These are phyloP conservation scores for Suillus alpinus DNA, from an alignment of 768 basidiomycete genomes.

Conservation along the genomic window DNA sequence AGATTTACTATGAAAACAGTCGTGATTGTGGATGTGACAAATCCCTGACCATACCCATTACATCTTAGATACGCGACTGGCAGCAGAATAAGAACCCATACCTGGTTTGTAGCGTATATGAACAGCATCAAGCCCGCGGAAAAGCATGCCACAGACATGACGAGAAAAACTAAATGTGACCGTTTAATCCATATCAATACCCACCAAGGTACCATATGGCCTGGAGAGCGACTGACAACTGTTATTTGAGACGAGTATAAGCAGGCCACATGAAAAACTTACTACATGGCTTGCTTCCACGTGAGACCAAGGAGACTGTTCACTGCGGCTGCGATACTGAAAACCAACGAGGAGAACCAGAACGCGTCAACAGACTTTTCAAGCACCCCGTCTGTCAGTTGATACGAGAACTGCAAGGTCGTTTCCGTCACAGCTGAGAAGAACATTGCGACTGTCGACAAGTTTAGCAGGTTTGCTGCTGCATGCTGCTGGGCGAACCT, in stretches of 20 bases:
- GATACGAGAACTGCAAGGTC: slow-evolving; percentile 47
- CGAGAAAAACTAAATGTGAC: slow-evolving; percentile 78
- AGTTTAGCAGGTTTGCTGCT: slow-evolving; percentile 45
- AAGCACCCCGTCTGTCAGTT: slow-evolving; percentile 30
- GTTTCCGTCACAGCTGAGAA: slow-evolving; percentile 54
- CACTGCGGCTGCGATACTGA: slow-evolving; percentile 53
- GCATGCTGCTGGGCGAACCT: slow-evolving; percentile 53
- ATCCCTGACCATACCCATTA: slow-evolving; percentile 38
- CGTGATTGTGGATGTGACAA: slow-evolving; percentile 65
- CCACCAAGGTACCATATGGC: slow-evolving; percentile 57
- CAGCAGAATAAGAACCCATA: slow-evolving; percentile 27
- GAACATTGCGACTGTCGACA: slow-evolving; percentile 54
- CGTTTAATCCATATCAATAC: slow-evolving; percentile 81
- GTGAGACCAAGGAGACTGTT: slow-evolving; percentile 51
- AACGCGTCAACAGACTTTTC: slow-evolving; percentile 47
- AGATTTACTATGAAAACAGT: slow-evolving; percentile 63
- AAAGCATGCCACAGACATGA: slow-evolving; percentile 81
- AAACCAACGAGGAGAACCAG: slow-evolving; percentile 55
- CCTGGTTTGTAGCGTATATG: slow-evolving; percentile 71
- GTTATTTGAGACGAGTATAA: slow-evolving; percentile 15
- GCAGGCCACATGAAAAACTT: slow-evolving; percentile 23
- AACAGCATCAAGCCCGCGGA: slow-evolving; percentile 77
- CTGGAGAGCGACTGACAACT: slow-evolving; percentile 45
- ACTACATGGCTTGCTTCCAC: slow-evolving; percentile 60
- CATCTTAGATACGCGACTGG: slow-evolving; percentile 10